A percentile compares a stretch with the other conserved stretches of the same genome.
Evolutionary conservation across 129 eudicot species (phyloP).

Genomic region (Arctium lappa): DNA sequence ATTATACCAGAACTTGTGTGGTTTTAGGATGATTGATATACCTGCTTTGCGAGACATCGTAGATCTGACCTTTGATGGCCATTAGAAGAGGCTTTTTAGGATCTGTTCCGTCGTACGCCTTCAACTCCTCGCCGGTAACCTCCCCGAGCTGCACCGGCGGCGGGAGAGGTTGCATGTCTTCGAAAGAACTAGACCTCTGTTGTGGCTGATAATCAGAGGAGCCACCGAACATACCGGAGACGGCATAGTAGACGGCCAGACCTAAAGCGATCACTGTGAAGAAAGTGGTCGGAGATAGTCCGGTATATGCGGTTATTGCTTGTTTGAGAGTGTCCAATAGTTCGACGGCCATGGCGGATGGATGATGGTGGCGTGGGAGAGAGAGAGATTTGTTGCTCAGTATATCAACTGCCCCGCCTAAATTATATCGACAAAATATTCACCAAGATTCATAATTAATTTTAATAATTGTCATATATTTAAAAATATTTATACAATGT

Average conservation of each 20-base stretch:
- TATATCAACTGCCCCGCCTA: not conserved
- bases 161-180: constrained; percentile 57
- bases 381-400: not conserved
- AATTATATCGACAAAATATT: not conserved
- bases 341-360: constrained; percentile 44
- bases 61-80: constrained; percentile 82
- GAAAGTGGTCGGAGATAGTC: constrained; percentile 61
- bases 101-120: constrained; percentile 57
- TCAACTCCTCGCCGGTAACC: constrained; percentile 53
- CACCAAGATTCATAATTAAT: not conserved
- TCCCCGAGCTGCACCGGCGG: constrained; percentile 75
- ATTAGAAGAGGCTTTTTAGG: constrained; percentile 63
- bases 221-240: constrained; percentile 42
- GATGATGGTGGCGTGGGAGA: not conserved
- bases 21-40: constrained; percentile 1
- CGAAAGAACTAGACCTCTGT: constrained; percentile 22
- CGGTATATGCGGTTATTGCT: constrained; percentile 57
- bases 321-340: constrained; percentile 52
- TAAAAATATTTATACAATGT: too few species aligned
- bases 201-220: constrained; percentile 29
- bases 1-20: not conserved
- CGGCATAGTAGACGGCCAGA: constrained; percentile 45
- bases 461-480: too few species aligned
- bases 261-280: constrained; percentile 53
- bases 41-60: constrained; percentile 78